phyloP scores from a whole-genome alignment of 352 stramenopile species.

The Halophytophthora polymorphica region DNA sequence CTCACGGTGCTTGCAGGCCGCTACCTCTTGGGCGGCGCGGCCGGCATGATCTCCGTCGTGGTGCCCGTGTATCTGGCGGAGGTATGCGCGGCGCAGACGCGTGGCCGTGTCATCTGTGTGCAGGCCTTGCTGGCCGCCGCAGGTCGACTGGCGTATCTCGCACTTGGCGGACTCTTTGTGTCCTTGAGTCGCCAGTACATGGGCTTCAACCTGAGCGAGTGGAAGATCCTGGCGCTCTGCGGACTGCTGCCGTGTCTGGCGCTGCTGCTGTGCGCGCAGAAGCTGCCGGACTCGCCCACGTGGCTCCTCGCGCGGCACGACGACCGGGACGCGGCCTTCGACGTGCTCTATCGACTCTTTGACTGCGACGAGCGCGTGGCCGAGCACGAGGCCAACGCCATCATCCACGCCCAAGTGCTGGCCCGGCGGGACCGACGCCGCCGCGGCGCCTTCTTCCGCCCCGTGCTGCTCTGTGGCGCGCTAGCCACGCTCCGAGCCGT shows the following conservation, averaged over 20 bases:
- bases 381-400: constrained; percentile 65
- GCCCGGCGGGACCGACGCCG: constrained; percentile 47
- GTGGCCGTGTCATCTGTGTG: constrained; percentile 53
- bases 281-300: constrained; percentile 71
- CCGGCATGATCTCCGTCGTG: constrained; percentile 60
- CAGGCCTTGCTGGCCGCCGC: constrained; percentile 35
- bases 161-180: constrained; percentile 55
- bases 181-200: constrained; percentile 63
- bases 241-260: constrained; percentile 46
- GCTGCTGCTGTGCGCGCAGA: constrained; percentile 62
- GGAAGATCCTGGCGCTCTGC: constrained; percentile 61
- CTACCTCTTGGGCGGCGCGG: constrained; percentile 55
- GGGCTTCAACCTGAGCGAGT: constrained; percentile 81
- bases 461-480: constrained; percentile 50
- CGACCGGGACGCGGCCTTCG: constrained; percentile 62
- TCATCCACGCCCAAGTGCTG: constrained; percentile 72
- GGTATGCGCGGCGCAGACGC: constrained; percentile 52
- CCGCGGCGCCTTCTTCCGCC: constrained; percentile 65
- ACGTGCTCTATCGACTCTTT: constrained; percentile 58
- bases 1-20: constrained; percentile 60
- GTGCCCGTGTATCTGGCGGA: constrained; percentile 71
- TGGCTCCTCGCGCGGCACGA: constrained; percentile 75
- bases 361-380: constrained; percentile 44
- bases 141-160: constrained; percentile 48
- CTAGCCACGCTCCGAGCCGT: constrained; percentile 55